A percentile compares a stretch with the other conserved stretches of the same genome.
These are phyloP conservation scores for Leccinum longicurvipes DNA, from an alignment of 768 basidiomycete genomes.

Conservation along the genomic window DNA sequence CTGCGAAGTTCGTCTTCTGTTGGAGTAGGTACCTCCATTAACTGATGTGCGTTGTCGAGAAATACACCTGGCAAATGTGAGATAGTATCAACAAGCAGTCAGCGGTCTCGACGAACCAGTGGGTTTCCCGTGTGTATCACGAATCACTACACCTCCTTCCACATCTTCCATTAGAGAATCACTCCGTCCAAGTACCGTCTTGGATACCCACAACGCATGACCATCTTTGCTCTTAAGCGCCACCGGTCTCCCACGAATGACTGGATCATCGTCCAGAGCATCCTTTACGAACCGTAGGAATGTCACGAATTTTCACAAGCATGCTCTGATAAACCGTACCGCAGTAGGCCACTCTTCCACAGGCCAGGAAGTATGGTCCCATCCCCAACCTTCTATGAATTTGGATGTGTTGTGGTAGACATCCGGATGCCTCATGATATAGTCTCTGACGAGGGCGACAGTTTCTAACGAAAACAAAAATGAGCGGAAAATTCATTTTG, in stretches of 20 bases:
- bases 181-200: conserved; percentile 53
- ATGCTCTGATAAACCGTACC: conserved; percentile 39
- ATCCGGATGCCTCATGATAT: conserved; percentile 57
- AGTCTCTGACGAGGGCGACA: conserved; percentile 55
- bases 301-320: neutral
- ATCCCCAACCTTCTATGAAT: conserved; percentile 79
- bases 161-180: conserved; percentile 62
- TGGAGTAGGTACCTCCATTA: conserved; percentile 60
- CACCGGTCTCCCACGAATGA: conserved; percentile 67
- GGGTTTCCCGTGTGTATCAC: conserved; percentile 61
- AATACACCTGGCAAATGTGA: conserved; percentile 52
- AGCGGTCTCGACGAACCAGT: conserved; percentile 50
- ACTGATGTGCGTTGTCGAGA: conserved; percentile 83
- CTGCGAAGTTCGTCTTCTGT: conserved; percentile 61
- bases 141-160: conserved; percentile 78
- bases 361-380: conserved; percentile 86
- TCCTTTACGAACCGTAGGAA: conserved; percentile 40
- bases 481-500: neutral
- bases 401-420: conserved; percentile 52
- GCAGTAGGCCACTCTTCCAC: conserved; percentile 60
- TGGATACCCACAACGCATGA: conserved; percentile 86
- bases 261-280: conserved; percentile 67
- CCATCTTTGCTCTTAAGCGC: conserved; percentile 83
- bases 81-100: conserved; percentile 1
- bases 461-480: conserved; percentile 43